These are phyloP conservation scores for Vigna nakashimae DNA, from an alignment of 306 rosid species.

Conservation along the genomic window DNA sequence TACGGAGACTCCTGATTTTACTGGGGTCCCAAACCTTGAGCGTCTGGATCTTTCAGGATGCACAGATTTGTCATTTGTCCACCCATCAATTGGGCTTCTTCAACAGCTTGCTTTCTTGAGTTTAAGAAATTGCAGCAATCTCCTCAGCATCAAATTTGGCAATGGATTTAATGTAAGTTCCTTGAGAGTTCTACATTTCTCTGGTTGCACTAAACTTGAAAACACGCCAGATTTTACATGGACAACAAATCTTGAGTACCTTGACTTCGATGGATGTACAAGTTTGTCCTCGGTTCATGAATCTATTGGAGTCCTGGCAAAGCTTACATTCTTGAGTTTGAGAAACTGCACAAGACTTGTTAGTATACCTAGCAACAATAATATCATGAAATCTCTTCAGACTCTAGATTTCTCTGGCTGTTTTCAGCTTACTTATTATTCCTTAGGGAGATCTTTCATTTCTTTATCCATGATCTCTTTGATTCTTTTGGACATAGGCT, in stretches of 20 bases:
- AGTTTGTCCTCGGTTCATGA: background rate
- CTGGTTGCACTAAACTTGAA: slow-evolving; percentile 2
- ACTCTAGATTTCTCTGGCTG: background rate
- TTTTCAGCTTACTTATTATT: background rate
- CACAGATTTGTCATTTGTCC: background rate
- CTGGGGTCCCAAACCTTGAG: background rate
- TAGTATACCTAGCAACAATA: background rate
- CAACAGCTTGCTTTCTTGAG: background rate
- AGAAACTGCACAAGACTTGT: background rate
- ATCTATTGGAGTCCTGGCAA: background rate
- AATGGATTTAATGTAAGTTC: background rate
- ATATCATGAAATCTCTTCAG: background rate
- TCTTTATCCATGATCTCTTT: background rate
- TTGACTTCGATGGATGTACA: background rate
- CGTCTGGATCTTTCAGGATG: background rate
- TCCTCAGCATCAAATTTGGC: background rate
- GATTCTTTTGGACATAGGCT: background rate
- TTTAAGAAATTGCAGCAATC: background rate
- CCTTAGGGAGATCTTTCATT: background rate
- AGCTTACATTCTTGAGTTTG: background rate
- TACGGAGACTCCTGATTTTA: background rate
- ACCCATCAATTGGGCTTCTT: slow-evolving; percentile 2
- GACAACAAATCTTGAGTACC: background rate
- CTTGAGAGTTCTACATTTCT: background rate
- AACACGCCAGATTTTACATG: background rate